Evolutionary conservation across 1,139 yeast species (phyloP).

Genomic region (Magnusiomyces suaveolens): DNA sequence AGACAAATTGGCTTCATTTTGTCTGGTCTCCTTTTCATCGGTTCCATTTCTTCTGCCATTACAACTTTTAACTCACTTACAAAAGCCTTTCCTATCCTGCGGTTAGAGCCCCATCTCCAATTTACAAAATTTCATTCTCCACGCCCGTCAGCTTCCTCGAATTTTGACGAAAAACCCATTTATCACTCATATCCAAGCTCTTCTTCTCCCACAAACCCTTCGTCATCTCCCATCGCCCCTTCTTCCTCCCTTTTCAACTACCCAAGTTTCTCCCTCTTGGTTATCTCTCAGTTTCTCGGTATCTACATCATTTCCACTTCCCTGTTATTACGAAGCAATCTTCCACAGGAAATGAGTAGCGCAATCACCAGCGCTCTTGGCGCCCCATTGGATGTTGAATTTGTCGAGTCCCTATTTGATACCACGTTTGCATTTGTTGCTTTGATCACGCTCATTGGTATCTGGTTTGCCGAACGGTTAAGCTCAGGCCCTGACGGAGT

Average conservation of each 20-base stretch:
- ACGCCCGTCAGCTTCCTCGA: background rate
- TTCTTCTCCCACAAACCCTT: background rate
- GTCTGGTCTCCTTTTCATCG: conserved; percentile 55
- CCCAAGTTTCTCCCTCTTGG: conserved; percentile 30
- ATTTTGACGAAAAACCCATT: conserved; percentile 14
- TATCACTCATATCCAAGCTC: conserved; percentile 6
- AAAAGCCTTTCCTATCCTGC: conserved; percentile 26
- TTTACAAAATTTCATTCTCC: conserved; percentile 4
- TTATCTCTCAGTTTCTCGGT: conserved; percentile 64
- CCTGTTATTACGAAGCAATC: conserved; percentile 60
- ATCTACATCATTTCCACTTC: conserved; percentile 76
- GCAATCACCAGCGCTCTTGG: conserved; percentile 43
- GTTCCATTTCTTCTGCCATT: conserved; percentile 41
- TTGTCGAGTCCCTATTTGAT: conserved; percentile 77
- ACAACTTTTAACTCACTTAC: conserved; percentile 27
- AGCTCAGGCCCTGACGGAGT: background rate
- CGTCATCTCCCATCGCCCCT: background rate
- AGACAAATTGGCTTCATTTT: conserved; percentile 55
- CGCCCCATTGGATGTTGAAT: conserved; percentile 43
- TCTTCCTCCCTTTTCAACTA: conserved; percentile 1
- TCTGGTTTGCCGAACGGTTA: conserved; percentile 7
- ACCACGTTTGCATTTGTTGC: conserved; percentile 55
- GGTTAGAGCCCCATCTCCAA: conserved; percentile 3
- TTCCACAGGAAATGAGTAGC: conserved; percentile 52
- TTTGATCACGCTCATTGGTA: conserved; percentile 2